Conservation (phyloP, 139 green algal genomes). For the Gonium pectorale region DNA sequence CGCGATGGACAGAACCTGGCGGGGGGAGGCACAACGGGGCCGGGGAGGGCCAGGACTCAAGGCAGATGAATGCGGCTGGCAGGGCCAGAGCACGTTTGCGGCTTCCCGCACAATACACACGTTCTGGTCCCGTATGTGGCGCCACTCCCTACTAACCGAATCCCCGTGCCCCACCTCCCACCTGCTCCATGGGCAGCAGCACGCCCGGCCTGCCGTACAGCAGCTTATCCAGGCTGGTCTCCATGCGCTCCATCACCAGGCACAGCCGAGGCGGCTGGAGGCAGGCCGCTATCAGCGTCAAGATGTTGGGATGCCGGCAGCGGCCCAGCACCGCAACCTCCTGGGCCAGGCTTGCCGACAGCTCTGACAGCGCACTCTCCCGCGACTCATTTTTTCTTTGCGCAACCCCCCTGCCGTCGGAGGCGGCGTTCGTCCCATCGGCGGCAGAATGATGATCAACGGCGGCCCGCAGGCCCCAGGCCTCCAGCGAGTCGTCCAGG, state of each 20-base stretch:
- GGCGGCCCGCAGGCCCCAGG: background rate
- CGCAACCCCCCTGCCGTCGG: background rate
- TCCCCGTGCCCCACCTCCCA: background rate
- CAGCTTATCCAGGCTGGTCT: slow-evolving; percentile 18
- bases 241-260: slow-evolving; percentile 35
- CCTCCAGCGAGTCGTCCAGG: background rate
- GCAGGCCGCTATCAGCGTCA: slow-evolving; percentile 12
- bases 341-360: background rate
- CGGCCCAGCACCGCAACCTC: slow-evolving; percentile 27
- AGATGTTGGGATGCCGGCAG: slow-evolving; percentile 12
- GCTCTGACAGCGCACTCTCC: background rate
- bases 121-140: too few relatives aligned
- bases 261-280: background rate
- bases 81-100: too few relatives aligned
- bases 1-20: slow-evolving; percentile 23
- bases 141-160: too few relatives aligned
- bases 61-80: too few relatives aligned
- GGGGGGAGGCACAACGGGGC: too few relatives aligned
- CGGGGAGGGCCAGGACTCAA: background rate
- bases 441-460: background rate
- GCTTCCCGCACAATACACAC: too few relatives aligned
- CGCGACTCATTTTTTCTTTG: background rate
- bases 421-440: background rate
- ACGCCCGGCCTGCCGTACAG: background rate
- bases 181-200: background rate